A percentile compares a stretch with the other conserved stretches of the same genome.
These are phyloP conservation scores for Perkinsus chesapeaki DNA, from an alignment of 169 alveolate species.

Conservation along the genomic window DNA sequence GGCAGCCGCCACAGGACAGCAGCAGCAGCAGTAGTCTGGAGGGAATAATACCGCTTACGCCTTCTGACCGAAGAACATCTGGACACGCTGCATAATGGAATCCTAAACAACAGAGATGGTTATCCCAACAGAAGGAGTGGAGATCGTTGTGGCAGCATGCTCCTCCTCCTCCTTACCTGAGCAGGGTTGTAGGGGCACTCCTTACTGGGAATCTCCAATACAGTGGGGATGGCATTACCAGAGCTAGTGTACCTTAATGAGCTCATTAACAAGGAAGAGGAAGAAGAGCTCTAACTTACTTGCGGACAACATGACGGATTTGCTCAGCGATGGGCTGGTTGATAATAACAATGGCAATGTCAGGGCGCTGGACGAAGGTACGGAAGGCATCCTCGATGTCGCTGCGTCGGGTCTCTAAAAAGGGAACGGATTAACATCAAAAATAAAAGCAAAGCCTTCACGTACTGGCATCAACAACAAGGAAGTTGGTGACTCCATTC, in stretches of 20 bases:
- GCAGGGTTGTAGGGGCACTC: constrained; percentile 65
- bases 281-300: constrained; percentile 22
- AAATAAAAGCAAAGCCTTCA: not conserved
- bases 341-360: constrained; percentile 69
- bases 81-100: not conserved
- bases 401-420: constrained; percentile 21
- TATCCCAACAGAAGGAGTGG: not conserved
- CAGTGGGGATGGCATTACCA: constrained; percentile 58
- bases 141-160: not conserved
- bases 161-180: not conserved
- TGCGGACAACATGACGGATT: constrained; percentile 62
- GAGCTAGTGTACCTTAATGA: not conserved
- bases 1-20: not conserved
- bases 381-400: constrained; percentile 61
- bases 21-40: not conserved
- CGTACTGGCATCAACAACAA: constrained; percentile 47
- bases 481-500: constrained; percentile 58
- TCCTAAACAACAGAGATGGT: not conserved
- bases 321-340: constrained; percentile 58
- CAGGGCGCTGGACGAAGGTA: constrained; percentile 52
- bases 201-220: constrained; percentile 81
- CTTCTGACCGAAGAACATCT: not conserved
- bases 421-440: not conserved
- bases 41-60: not conserved
- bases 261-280: not conserved